Base-by-base conservation (phyloP, 176 grass and related monocot species). In the Musa acuminata region DNA sequence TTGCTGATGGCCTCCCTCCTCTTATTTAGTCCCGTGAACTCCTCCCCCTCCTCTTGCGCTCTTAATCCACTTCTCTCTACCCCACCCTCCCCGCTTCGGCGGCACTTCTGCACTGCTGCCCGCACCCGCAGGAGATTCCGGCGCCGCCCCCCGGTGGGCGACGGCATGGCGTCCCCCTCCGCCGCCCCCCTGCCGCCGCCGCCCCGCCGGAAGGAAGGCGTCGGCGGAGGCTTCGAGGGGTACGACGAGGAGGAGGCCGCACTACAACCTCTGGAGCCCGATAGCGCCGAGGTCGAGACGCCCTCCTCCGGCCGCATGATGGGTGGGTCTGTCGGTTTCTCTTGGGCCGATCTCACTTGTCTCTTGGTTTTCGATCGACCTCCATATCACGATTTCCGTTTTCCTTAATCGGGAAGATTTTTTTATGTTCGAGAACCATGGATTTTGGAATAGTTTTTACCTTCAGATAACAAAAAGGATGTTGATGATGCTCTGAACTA, bases 171-270 rank as follows among this genome's bases (percentile, higher is more conserved):
- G 51, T 69, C 77, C 48, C 17, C 77, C 26, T 16, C 64, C 64
- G 51, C 64, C 50, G 64, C 51, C 35, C 21, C 64, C 13, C 52
- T 72, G 51, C 67, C 75, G 8, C 6, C 49, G 67, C 24, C 66
- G 67, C 55, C 83, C 83, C 55, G 77, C 14, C 51, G 77, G 77
- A 69, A 70, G 65, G 77, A 57, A 9, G 26, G 52, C 48, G 67
- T 16, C 48, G 60, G 83, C 35, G 84, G 78, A 52, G 48, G 73
- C 11, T 87, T 85, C 74, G 48, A 50, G 0, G 67, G 43, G 9
- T 51, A 50, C 48, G 67, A 50, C 6, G 90, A 93, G 58, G 94
- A 98, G 84, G 94, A 91, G 88, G 90, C 86, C 16, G 87, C 48
- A 11, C 54, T 74, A 11, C 76, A 83, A 70, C 79, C 88, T 43